Base-by-base conservation (phyloP, 2,329 filamentous ascomycete genomes). In the Fusarium phyllophilum region DNA sequence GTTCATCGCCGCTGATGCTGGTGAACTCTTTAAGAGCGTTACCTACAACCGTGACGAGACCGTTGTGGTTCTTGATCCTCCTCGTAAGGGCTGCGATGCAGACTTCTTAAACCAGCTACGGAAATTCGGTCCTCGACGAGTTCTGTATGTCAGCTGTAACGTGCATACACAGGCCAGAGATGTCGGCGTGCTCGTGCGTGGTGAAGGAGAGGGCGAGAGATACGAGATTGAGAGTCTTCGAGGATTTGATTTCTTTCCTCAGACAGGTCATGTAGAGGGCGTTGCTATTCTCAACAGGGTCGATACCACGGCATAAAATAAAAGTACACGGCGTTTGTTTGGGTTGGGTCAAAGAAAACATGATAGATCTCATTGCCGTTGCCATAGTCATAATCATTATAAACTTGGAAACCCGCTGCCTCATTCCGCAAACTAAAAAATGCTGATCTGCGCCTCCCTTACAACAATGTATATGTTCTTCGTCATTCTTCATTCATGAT, bases 221-320 rank as follows among this genome's bases (percentile, higher is more conserved):
- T 99, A 98, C 83, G 90, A 92, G 82, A 93, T 99, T 80, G 96
- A 98, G 87, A 97, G 93, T 79, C 83, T 99, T 52, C 88, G 93
- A 54, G 96, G 96, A 0, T 98, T 98, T 79, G 96, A 99, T 81
- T 98, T 99, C 83, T 99, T 99, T 83, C 96, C 96, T 18, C 96
- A 98, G 83, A 93, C 91, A 26, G 87, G 89, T 3, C 91, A 93
- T 78, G 91, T 93, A 1, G 91, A 93, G 80, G 90, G 91, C 51
- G 90, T 92, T 45, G 90, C 89, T 9, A 88, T 92, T 39, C 79
- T 93, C 76, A 92, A 89, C 74, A 84, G 89, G 72, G 85, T 89
- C 20, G 88, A 80, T 66, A 68, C 60, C 62, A 68, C 71, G 58
- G 70, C 64, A 63, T 74, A 68, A 62, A 36, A 45, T 49, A 58